Evolutionary conservation across 2,329 filamentous ascomycete species (phyloP).

Genomic region (Lithohypha guttulata): DNA sequence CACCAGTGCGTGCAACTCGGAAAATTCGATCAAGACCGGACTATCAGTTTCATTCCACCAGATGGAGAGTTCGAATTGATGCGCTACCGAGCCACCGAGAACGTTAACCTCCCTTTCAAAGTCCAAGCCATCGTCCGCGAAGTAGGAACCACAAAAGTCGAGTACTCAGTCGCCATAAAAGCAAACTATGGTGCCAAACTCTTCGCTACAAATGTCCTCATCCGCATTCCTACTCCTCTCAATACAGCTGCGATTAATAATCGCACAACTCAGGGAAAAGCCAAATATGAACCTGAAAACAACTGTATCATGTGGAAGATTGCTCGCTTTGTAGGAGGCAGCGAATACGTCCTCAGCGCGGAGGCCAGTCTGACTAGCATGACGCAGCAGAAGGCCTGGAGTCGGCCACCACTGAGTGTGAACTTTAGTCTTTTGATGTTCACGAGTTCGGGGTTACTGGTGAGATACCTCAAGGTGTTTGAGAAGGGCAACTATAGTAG

Average conservation of each 20-base stretch:
- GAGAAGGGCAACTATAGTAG: constrained; percentile 98
- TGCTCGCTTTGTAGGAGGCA: constrained; percentile 93
- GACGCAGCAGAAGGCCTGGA: constrained; percentile 98
- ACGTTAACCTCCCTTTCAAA: constrained; percentile 97
- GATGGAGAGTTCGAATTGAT: constrained; percentile 98
- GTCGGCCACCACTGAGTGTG: constrained; percentile 78
- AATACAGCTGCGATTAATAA: constrained; percentile 93
- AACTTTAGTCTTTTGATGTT: constrained; percentile 97
- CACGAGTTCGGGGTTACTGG: constrained; percentile 82
- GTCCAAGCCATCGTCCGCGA: constrained; percentile 98
- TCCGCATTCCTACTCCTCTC: constrained; percentile 87
- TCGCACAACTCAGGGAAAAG: constrained; percentile 88
- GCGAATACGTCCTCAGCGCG: constrained; percentile 86
- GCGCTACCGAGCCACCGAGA: constrained; percentile 95
- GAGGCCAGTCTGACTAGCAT: constrained; percentile 90
- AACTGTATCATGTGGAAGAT: constrained; percentile 99
- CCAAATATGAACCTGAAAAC: constrained; percentile 95
- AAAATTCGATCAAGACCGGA: constrained; percentile 91
- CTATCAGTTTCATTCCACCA: constrained; percentile 92
- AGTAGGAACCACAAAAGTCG: constrained; percentile 90
- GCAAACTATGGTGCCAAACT: constrained; percentile 94
- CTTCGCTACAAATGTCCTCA: constrained; percentile 91
- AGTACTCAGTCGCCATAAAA: constrained; percentile 95
- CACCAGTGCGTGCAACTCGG: constrained; percentile 97
- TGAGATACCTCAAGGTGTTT: constrained; percentile 95